Evolutionary conservation across 2,329 filamentous ascomycete species (phyloP).

Genomic region (Hymenoscyphus salicellus): DNA sequence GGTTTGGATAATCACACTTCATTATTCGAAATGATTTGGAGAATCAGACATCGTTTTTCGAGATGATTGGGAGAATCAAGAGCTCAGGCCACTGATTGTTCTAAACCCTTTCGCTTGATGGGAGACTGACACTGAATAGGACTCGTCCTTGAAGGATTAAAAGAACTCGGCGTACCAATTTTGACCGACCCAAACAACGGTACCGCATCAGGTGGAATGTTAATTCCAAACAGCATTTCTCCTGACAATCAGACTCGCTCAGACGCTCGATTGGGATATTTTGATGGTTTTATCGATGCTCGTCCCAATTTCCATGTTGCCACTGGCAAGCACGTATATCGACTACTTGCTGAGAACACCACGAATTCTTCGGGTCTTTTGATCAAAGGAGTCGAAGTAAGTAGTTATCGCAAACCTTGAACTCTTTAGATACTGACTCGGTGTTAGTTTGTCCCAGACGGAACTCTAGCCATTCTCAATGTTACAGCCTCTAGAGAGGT

Average conservation of each 20-base stretch:
- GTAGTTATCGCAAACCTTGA: conserved; percentile 5
- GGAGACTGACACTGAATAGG: conserved; percentile 28
- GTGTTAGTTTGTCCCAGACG: conserved; percentile 24
- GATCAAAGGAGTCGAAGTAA: conserved; percentile 42
- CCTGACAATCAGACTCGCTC: conserved; percentile 41
- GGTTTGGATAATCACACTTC: too few relatives aligned
- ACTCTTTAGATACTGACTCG: conserved; percentile 4
- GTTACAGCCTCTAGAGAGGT: conserved; percentile 49
- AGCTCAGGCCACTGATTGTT: too few relatives aligned
- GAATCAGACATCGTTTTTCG: too few relatives aligned
- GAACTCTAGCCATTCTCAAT: conserved; percentile 20
- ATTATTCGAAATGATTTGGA: too few relatives aligned
- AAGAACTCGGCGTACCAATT: conserved; percentile 39
- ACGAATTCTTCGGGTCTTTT: conserved; percentile 16
- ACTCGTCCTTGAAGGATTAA: conserved; percentile 40
- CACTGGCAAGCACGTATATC: conserved; percentile 41
- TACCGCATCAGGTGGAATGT: conserved; percentile 37
- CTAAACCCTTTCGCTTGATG: background rate
- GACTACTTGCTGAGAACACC: conserved; percentile 32
- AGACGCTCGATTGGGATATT: conserved; percentile 43
- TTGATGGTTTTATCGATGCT: conserved; percentile 36
- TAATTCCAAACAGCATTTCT: conserved; percentile 41
- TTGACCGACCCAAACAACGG: conserved; percentile 41
- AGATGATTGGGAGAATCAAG: too few relatives aligned
- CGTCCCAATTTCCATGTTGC: conserved; percentile 42